Base-by-base conservation (phyloP, 176 grass and related monocot genomes). In the sorghum (Sorghum bicolor) region DNA sequence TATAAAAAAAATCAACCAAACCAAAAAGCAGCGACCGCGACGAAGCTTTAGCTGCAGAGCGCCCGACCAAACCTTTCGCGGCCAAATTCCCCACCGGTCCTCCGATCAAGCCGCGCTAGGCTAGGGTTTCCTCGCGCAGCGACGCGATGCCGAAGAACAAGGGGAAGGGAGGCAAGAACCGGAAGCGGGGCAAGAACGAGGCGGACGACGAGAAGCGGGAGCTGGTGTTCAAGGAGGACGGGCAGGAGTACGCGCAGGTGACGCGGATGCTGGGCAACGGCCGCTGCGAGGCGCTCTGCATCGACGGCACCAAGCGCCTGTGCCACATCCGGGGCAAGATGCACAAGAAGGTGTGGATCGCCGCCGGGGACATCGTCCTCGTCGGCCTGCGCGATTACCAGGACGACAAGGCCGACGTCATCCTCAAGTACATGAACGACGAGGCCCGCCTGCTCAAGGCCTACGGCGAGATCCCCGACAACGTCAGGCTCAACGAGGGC, bases 111-210 rank as follows among this genome's bases (percentile, higher is more conserved):
- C 13, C 11, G 58, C 57, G n/a, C 62, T 45, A 81, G 37, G n/a
- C 9, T 39, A 81, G 77, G 82, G 63, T 85, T 77, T 16, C 39
- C 53, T 20, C 19, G 24, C 48, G n/a, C 48, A 4, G 53, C 64
- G 1, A 5, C 40, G 36, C 40, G 17, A 41, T 96, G 93, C 93
- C 93, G 91, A 96, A 96, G 93, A 96, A 96, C 79, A 96, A 96
- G 88, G 93, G 93, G 0, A 96, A 96, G 90, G 93, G 93, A 93
- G 93, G 93, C 17, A 96, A 96, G 91, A 96, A 96, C 90, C 86
- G 93, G 22, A 96, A 96, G 93, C 28, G 94, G 19, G 94, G 94
- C 0, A 96, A 96, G 94, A 96, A 96, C 91, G 94, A 96, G 83
- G 94, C 94, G 0, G 94, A 96, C 85, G 94, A 96, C 80, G 94